phyloP scores from a whole-genome alignment of 352 stramenopile species.

The Globisporangium paddicum region DNA sequence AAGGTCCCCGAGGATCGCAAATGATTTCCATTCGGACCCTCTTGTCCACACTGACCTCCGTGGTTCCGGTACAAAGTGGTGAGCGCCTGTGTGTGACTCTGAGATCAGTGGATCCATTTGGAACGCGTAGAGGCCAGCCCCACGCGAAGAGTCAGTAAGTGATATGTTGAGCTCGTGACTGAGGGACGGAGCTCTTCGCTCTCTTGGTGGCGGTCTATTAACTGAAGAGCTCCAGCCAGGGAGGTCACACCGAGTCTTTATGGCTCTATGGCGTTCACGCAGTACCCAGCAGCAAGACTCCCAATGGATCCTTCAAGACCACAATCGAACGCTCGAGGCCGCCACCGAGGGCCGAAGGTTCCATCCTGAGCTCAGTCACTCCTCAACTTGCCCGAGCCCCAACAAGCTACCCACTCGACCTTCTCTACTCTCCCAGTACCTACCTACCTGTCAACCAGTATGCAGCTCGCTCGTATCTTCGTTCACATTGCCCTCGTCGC shows the following conservation, averaged over 20 bases:
- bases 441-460: neutral
- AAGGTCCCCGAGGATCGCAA: too few relatives aligned
- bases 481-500: constrained; percentile 1
- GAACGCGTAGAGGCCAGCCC: neutral
- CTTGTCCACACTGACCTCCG: too few relatives aligned
- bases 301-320: neutral
- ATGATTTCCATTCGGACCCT: too few relatives aligned
- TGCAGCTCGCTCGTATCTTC: constrained; percentile 2
- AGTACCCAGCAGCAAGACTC: neutral
- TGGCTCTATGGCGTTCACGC: neutral
- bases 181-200: neutral
- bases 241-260: neutral
- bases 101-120: neutral
- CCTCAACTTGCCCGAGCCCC: constrained; percentile 1
- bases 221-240: neutral
- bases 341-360: neutral
- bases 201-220: neutral
- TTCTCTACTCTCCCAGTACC: neutral
- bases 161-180: neutral
- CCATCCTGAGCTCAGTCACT: neutral
- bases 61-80: too few relatives aligned
- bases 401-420: neutral
- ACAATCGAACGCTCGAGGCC: neutral
- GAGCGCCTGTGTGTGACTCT: neutral
- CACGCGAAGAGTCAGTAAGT: neutral